Evolutionary conservation across 176 grass and related monocot genomes (phyloP).

Genomic region (Cocos nucifera): DNA sequence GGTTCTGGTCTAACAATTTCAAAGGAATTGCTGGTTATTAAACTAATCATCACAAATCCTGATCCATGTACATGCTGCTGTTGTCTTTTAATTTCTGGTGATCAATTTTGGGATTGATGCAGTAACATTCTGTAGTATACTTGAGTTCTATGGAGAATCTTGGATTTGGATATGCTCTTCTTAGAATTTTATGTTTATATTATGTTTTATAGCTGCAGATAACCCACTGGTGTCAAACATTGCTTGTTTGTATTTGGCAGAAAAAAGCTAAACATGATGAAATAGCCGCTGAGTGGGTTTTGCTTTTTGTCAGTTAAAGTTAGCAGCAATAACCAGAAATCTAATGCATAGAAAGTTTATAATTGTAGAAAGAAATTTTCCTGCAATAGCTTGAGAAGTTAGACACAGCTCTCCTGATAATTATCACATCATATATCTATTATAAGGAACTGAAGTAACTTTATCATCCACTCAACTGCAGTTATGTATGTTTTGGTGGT

Average conservation of each 20-base stretch:
- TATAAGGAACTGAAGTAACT: too few species aligned
- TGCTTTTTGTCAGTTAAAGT: too few species aligned
- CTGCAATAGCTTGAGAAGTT: too few species aligned
- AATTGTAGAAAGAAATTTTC: too few species aligned
- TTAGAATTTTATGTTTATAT: neutral
- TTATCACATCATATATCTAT: too few species aligned
- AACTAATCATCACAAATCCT: conserved; percentile 60
- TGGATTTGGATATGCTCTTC: too few species aligned
- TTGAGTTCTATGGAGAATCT: too few species aligned
- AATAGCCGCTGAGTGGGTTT: conserved; percentile 24
- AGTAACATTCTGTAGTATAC: conserved; percentile 3
- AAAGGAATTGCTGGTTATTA: conserved; percentile 68
- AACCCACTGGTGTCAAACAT: conserved; percentile 39
- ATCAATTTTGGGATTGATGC: conserved; percentile 7
- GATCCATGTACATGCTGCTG: conserved; percentile 58
- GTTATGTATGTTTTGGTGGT: too few species aligned
- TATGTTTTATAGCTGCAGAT: conserved; percentile 37
- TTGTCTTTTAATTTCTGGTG: conserved; percentile 7
- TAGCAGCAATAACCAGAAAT: too few species aligned
- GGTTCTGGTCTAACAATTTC: conserved; percentile 91
- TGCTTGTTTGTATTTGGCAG: conserved; percentile 50
- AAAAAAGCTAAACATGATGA: conserved; percentile 67
- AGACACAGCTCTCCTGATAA: too few species aligned
- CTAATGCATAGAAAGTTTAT: too few species aligned
- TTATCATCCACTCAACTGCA: too few species aligned